Percentiles rank a stretch among this genome's conserved stretches.
Evolutionary conservation across 768 basidiomycete species (phyloP).

Genomic region (Panellus pusillus): DNA sequence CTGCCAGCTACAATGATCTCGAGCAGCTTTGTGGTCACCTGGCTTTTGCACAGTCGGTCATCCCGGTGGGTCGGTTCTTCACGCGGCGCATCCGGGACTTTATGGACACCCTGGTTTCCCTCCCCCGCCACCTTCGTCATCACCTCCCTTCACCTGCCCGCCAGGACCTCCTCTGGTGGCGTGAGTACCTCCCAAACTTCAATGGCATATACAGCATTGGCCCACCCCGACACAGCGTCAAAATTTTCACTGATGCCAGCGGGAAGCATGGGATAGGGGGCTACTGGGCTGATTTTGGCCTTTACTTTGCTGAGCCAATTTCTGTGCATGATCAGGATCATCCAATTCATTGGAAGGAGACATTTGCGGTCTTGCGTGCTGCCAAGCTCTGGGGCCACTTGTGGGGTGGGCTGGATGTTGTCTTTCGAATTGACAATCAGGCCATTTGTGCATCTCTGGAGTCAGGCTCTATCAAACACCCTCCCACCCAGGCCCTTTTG

Average conservation of each 20-base stretch:
- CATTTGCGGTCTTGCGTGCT: background rate
- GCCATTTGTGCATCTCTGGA: background rate
- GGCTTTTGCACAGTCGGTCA: background rate
- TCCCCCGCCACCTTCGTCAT: background rate
- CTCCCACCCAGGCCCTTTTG: conserved; percentile 4
- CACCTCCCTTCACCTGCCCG: background rate
- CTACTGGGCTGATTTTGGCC: background rate
- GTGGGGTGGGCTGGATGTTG: background rate
- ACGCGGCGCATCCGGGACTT: background rate
- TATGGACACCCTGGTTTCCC: background rate
- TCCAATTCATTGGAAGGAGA: background rate
- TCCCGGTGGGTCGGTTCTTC: background rate
- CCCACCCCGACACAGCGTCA: background rate
- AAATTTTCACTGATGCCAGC: background rate
- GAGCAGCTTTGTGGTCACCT: conserved; percentile 9
- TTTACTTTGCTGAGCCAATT: background rate
- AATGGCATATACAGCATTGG: background rate
- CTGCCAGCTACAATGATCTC: conserved; percentile 15
- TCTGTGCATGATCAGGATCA: background rate
- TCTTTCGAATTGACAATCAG: conserved; percentile 2
- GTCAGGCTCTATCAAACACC: conserved; percentile 3
- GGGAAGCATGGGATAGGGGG: background rate
- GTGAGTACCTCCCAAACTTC: background rate
- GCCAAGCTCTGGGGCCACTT: background rate
- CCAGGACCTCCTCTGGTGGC: background rate